Conservation (phyloP, 768 basidiomycete genomes). For the Suillus hirtellus region DNA sequence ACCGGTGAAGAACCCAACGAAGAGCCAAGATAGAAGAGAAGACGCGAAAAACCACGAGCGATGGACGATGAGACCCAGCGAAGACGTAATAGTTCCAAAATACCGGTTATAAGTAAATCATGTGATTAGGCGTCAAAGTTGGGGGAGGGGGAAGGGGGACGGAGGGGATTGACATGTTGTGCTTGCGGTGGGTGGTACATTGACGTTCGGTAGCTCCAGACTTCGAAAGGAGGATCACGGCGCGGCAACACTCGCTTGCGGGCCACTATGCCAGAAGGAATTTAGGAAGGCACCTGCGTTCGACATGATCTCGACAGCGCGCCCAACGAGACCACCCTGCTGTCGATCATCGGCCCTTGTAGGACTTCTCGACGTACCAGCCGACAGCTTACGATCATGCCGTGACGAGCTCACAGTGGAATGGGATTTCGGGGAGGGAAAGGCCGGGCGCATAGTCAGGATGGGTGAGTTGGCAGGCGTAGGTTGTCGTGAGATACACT, state of each 20-base stretch:
- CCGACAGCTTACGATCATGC: constrained; percentile 22
- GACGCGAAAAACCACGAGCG: neutral
- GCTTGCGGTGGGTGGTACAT: neutral
- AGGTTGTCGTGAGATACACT: constrained; percentile 42
- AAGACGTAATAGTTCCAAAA: constrained; percentile 31
- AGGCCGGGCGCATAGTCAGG: constrained; percentile 30
- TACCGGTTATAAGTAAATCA: constrained; percentile 28
- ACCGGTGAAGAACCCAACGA: constrained; percentile 10
- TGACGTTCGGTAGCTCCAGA: neutral
- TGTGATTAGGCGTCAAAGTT: neutral
- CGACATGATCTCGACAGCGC: constrained; percentile 78
- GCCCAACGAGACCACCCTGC: constrained; percentile 46
- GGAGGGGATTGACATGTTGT: neutral
- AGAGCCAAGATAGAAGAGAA: neutral
- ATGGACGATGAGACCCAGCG: constrained; percentile 16
- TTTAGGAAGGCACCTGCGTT: constrained; percentile 79
- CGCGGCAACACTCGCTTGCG: constrained; percentile 22
- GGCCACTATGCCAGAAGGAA: constrained; percentile 47
- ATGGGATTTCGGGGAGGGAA: constrained; percentile 16
- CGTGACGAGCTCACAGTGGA: neutral
- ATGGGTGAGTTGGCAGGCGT: constrained; percentile 68
- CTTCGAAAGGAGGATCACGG: constrained; percentile 16
- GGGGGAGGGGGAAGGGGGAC: neutral
- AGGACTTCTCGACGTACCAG: constrained; percentile 26
- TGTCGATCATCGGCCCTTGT: constrained; percentile 32